Evolutionary conservation across 176 grass and related monocot species (phyloP).

Genomic region (Thinopyrum elongatum): DNA sequence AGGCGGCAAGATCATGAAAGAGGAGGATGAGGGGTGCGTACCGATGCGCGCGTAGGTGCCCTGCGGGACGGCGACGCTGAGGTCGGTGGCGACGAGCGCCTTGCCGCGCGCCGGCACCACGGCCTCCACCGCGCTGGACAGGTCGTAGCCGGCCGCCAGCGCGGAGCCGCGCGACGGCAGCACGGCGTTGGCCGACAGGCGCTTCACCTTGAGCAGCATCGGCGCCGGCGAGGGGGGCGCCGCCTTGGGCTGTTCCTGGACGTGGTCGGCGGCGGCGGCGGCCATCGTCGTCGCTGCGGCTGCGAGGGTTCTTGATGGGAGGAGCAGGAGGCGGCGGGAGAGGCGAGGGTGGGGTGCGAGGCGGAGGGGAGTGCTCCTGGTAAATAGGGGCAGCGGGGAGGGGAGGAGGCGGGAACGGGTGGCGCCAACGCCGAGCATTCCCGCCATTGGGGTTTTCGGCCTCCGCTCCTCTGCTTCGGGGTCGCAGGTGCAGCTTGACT

Average conservation of each 20-base stretch:
- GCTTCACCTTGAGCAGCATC: background rate
- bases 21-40: background rate
- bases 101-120: constrained; percentile 54
- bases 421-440: constrained; percentile 13
- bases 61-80: constrained; percentile 53
- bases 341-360: background rate
- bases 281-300: background rate
- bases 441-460: constrained; percentile 11
- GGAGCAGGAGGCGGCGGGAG: background rate
- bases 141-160: background rate
- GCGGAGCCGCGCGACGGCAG: background rate
- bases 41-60: constrained; percentile 66
- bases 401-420: background rate
- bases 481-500: background rate
- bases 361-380: background rate
- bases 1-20: background rate
- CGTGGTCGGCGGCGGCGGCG: background rate
- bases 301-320: background rate
- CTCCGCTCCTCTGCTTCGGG: background rate
- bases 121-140: background rate
- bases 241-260: background rate
- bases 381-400: background rate
- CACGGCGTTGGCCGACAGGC: background rate
- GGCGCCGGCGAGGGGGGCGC: background rate
- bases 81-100: constrained; percentile 51